These are phyloP conservation scores for Tulasnella sp. DNA, from an alignment of 768 basidiomycete species.

Conservation along the genomic window DNA sequence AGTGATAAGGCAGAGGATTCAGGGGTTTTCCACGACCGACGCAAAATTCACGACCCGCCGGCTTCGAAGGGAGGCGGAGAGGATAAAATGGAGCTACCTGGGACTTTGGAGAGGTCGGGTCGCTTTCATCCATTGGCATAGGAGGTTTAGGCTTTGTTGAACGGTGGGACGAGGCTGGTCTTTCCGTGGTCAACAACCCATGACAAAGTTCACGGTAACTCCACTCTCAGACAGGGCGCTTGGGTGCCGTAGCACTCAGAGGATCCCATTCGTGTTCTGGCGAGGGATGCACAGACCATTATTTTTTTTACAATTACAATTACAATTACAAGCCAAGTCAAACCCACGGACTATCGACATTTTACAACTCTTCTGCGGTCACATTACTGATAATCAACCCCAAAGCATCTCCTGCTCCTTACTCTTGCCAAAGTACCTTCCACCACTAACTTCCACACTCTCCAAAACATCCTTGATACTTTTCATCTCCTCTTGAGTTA, in stretches of 20 bases:
- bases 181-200: background rate
- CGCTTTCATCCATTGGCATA: background rate
- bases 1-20: background rate
- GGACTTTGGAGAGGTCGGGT: constrained; percentile 41
- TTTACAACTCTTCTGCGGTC: too few species aligned
- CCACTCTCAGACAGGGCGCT: too few species aligned
- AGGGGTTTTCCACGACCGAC: background rate
- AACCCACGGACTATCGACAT: too few species aligned
- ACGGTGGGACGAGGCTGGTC: background rate
- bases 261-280: too few species aligned
- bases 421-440: constrained; percentile 30
- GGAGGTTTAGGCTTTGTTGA: background rate
- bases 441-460: constrained; percentile 35
- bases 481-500: constrained; percentile 37
- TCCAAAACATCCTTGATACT: constrained; percentile 38
- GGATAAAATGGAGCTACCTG: constrained; percentile 41
- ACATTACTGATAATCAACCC: too few species aligned
- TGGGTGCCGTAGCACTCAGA: too few species aligned
- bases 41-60: constrained; percentile 34
- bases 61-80: constrained; percentile 29
- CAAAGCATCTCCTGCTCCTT: background rate
- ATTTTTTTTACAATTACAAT: too few species aligned
- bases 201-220: too few species aligned
- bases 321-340: background rate
- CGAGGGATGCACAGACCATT: too few species aligned